Conservation (phyloP, 2,329 filamentous ascomycete species). For the Ascochyta viciae-villosae region DNA sequence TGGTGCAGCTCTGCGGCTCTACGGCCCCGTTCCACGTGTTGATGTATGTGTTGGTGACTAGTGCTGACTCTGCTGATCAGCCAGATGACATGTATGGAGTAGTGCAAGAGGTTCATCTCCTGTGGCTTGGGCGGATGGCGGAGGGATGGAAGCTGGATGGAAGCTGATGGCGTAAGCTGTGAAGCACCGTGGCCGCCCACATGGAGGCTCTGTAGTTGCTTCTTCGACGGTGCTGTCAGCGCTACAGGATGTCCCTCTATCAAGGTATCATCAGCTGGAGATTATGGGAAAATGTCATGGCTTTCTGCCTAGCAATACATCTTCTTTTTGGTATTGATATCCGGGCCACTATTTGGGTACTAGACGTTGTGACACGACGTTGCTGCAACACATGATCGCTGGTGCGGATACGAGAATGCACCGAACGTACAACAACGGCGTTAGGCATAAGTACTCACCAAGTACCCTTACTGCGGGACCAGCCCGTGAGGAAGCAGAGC, state of each 20-base stretch:
- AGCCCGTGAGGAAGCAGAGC: background rate
- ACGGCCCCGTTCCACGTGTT: background rate
- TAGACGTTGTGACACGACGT: background rate
- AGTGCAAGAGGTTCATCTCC: background rate
- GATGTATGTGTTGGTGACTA: background rate
- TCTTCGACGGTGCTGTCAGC: no score
- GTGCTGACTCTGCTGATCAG: slow-evolving; percentile 4
- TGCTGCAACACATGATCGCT: background rate
- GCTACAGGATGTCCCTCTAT: no score
- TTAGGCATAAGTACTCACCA: background rate
- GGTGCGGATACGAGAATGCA: background rate
- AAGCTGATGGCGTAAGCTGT: no score
- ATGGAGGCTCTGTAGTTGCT: no score
- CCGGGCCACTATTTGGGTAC: background rate
- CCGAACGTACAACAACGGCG: background rate
- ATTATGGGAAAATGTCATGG: no score
- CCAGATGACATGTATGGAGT: background rate
- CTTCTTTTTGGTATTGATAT: no score
- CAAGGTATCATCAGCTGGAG: no score
- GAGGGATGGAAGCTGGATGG: background rate
- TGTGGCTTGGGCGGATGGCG: background rate
- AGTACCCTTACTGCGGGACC: background rate
- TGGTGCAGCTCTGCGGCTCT: background rate
- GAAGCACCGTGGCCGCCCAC: no score
- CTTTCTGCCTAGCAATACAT: no score